Evolutionary conservation across 2,329 filamentous ascomycete genomes (phyloP).

Genomic region (Ophiocordyceps sinensis): DNA sequence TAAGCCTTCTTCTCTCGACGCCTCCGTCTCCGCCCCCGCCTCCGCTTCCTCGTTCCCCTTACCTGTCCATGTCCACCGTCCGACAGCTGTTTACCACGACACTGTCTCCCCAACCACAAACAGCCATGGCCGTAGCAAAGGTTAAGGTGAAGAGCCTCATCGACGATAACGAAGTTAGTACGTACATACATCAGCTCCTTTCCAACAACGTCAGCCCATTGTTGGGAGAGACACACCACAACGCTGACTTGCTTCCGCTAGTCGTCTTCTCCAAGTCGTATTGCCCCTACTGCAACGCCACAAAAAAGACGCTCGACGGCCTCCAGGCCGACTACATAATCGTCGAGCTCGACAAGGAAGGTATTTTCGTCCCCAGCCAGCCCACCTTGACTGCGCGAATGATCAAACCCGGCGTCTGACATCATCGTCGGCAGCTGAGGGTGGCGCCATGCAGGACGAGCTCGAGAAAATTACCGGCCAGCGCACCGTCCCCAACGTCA

Average conservation of each 20-base stretch:
- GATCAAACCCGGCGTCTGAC: neutral
- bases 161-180: conserved; percentile 75
- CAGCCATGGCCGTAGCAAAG: conserved; percentile 70
- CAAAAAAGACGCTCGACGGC: conserved; percentile 60
- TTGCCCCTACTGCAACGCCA: conserved; percentile 80
- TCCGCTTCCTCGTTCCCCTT: neutral
- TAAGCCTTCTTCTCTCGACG: neutral
- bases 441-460: conserved; percentile 66
- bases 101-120: conserved; percentile 33
- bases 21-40: neutral
- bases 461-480: conserved; percentile 70
- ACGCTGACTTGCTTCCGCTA: conserved; percentile 14
- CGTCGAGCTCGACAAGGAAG: conserved; percentile 73
- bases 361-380: conserved; percentile 24
- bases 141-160: conserved; percentile 76
- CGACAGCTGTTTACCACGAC: conserved; percentile 55
- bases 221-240: no score
- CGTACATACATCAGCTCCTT: conserved; percentile 13
- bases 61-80: conserved; percentile 39
- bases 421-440: conserved; percentile 49
- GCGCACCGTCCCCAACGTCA: conserved; percentile 89
- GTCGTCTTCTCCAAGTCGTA: conserved; percentile 96
- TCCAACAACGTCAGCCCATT: neutral
- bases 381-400: neutral
- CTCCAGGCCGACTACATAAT: conserved; percentile 57